phyloP scores from a whole-genome alignment of 2,329 filamentous ascomycete genomes.

The Colletotrichum sp. region DNA sequence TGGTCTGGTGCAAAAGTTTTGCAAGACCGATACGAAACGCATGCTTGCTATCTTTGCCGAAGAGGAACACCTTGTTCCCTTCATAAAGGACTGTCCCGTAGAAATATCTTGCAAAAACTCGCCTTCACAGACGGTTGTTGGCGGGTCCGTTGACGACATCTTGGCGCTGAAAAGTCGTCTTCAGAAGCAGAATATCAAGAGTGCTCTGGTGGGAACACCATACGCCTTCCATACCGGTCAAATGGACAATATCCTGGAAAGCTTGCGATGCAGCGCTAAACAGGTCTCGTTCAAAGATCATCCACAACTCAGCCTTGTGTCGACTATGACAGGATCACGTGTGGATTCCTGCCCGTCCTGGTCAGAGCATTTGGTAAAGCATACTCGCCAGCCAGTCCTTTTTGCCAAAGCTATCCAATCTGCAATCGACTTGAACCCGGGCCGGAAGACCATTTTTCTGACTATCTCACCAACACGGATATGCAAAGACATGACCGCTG shows the following conservation, averaged over 20 bases:
- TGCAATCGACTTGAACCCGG: neutral
- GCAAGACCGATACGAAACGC: neutral
- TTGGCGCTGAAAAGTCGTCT: neutral
- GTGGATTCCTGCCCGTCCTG: neutral
- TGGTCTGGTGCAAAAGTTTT: neutral
- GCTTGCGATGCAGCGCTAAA: neutral
- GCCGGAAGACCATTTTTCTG: neutral
- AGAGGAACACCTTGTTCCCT: neutral
- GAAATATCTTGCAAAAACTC: neutral
- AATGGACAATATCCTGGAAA: neutral
- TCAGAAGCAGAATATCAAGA: neutral
- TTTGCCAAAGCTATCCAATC: neutral
- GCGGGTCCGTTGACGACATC: neutral
- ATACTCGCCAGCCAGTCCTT: neutral
- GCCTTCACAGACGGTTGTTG: neutral
- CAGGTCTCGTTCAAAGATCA: neutral
- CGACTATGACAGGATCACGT: neutral
- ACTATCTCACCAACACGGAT: neutral
- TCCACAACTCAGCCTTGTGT: neutral
- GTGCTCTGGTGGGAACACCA: neutral
- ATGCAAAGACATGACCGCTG: neutral
- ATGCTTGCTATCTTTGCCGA: constrained; percentile 4
- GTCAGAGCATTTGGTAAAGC: neutral
- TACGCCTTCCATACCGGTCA: neutral
- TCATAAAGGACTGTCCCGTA: neutral